Evolutionary conservation across 371 early-diverging fungal genomes (phyloP), one percentile per base, ranked within the genome.

Genomic region (Smittium culicis): DNA sequence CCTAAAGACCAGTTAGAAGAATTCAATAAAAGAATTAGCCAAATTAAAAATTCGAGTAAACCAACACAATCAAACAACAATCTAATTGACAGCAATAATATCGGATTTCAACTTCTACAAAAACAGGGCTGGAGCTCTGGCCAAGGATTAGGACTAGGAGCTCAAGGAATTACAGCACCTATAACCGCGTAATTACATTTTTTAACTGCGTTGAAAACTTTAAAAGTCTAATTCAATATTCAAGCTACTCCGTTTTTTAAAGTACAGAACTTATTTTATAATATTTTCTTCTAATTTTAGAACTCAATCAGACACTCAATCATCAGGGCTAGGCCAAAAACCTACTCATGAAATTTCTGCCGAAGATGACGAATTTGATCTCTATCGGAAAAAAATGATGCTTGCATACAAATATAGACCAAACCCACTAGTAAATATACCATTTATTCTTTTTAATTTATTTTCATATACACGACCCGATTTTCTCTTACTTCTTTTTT

Each of bases 301-400:
- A 59, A n/a, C n/a, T 59, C 30, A 5, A 29, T 59, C 60, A 11
- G 60, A 32, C 14, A 11, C 73, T 8, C 31, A 31, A 35, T 68
- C 67, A 34, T 66, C 73, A 35, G 73, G 73, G 32, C 54, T 73
- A n/a, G 73, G 73, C 24, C 71, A 70, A 62, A 62, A 64, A 24
- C 66, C 66, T 45, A 67, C 73, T 54, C 72, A 74, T 30, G 73
- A 70, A 17, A 70, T 73, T 31, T 59, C 35, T 29, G 65, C 72
- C 58, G 73, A 68, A 28, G 73, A 73, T 61, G 73, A 73, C 59
- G 73, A 73, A 34, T 73, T 73, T 73, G 73, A 73, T 35, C 66
- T 73, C 59, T 73, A 73, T 61, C 67, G 73, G 28, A 73, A 73
- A 67, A 33, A 74, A 33, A 73, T 73, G 73, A 73, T 73, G 73